Evolutionary conservation across 2,329 filamentous ascomycete species (phyloP).

Genomic region (Fusarium oxysporum): DNA sequence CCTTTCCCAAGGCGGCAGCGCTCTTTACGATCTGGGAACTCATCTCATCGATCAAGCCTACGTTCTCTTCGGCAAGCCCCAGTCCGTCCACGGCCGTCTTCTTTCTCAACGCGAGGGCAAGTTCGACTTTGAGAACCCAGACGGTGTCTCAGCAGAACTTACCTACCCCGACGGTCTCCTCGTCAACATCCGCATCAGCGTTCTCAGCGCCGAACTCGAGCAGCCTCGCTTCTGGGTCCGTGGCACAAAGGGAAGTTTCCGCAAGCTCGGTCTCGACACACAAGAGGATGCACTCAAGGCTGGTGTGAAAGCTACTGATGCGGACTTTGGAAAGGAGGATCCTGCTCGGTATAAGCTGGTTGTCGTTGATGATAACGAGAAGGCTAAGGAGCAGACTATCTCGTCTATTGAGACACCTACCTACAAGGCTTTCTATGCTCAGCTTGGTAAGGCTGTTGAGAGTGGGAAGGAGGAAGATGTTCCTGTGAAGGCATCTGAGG

Average conservation of each 20-base stretch:
- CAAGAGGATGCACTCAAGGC: slow-evolving; percentile 80
- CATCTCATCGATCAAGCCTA: slow-evolving; percentile 83
- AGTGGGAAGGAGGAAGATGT: slow-evolving; percentile 62
- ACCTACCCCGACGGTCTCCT: slow-evolving; percentile 73
- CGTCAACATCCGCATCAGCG: slow-evolving; percentile 75
- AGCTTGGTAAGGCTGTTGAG: slow-evolving; percentile 60
- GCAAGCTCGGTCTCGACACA: slow-evolving; percentile 76
- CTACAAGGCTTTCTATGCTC: slow-evolving; percentile 75
- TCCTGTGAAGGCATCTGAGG: slow-evolving; percentile 65
- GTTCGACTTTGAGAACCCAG: slow-evolving; percentile 62
- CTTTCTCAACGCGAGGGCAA: slow-evolving; percentile 70
- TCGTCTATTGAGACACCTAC: slow-evolving; percentile 74
- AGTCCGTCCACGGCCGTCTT: slow-evolving; percentile 74
- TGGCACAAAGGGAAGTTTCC: slow-evolving; percentile 79
- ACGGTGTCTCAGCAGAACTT: slow-evolving; percentile 72
- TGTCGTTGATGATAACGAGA: slow-evolving; percentile 63
- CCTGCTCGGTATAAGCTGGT: slow-evolving; percentile 70
- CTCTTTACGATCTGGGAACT: slow-evolving; percentile 79
- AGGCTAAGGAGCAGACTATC: slow-evolving; percentile 60
- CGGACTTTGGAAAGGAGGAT: slow-evolving; percentile 73
- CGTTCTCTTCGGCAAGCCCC: slow-evolving; percentile 75
- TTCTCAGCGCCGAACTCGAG: slow-evolving; percentile 74
- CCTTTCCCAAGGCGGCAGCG: slow-evolving; percentile 72
- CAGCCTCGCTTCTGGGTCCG: slow-evolving; percentile 83
- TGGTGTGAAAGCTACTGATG: slow-evolving; percentile 70